Evolutionary conservation across 2,329 filamentous ascomycete genomes (phyloP).

Genomic region (Blastomyces emzantsi): DNA sequence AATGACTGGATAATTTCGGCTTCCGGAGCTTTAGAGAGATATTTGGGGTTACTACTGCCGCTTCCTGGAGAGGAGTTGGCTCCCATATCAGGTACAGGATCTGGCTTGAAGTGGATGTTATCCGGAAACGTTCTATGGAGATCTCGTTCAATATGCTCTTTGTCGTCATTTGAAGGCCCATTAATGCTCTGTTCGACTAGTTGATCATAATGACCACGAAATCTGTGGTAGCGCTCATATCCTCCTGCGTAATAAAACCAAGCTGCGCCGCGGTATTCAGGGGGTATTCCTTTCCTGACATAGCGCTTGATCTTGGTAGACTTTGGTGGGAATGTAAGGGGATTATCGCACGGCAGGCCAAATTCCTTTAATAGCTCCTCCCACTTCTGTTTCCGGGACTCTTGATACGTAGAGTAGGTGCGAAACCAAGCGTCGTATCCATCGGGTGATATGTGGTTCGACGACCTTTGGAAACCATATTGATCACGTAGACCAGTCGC

Average conservation of each 20-base stretch:
- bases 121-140: conserved; percentile 91
- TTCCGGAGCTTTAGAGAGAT: conserved; percentile 43
- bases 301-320: conserved; percentile 82
- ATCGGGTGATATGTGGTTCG: conserved; percentile 63
- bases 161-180: conserved; percentile 59
- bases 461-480: conserved; percentile 87
- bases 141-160: conserved; percentile 88
- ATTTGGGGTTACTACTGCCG: conserved; percentile 28
- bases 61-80: conserved; percentile 11
- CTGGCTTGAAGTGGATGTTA: conserved; percentile 79
- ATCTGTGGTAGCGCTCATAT: conserved; percentile 64
- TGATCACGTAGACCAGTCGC: conserved; percentile 53
- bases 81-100: conserved; percentile 29
- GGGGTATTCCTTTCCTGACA: conserved; percentile 85
- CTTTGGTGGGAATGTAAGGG: conserved; percentile 68
- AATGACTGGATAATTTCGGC: conserved; percentile 72
- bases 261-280: conserved; percentile 86
- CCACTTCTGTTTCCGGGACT: conserved; percentile 74
- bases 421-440: conserved; percentile 77
- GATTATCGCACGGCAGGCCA: conserved; percentile 60
- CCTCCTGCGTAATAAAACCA: conserved; percentile 97
- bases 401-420: conserved; percentile 65
- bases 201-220: conserved; percentile 66
- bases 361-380: conserved; percentile 64
- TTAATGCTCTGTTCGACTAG: conserved; percentile 59